Conservation (phyloP, 129 eudicot species). For the Flaveria sonorensis region DNA sequence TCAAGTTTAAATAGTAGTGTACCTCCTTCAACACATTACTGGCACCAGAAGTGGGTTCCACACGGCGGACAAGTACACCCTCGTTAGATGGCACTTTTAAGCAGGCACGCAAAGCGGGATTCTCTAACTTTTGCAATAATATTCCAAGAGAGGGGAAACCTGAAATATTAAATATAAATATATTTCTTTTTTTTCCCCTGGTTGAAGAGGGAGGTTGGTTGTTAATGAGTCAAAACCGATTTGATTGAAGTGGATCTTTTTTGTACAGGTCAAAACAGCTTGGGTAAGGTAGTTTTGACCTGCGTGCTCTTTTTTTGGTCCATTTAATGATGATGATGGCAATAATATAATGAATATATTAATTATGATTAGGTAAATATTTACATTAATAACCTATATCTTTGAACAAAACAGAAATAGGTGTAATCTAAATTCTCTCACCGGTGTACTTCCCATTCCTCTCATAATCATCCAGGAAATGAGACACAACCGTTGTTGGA, state of each 20-base stretch:
- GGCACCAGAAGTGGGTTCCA: conserved; percentile 94
- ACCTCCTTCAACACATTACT: conserved; percentile 82
- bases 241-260: not conserved
- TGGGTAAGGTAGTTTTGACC: not conserved
- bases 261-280: not conserved
- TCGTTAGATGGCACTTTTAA: conserved; percentile 88
- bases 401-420: not conserved
- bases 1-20: conserved; percentile 21
- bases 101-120: conserved; percentile 93
- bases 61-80: conserved; percentile 95
- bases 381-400: not conserved
- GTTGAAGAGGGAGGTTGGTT: not conserved
- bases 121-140: conserved; percentile 85
- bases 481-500: conserved; percentile 93
- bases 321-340: not conserved
- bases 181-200: not conserved
- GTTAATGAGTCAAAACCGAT: not conserved
- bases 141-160: conserved; percentile 98
- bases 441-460: conserved; percentile 94
- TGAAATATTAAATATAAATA: conserved; percentile 32
- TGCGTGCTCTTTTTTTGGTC: not conserved
- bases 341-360: not conserved
- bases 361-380: not conserved
- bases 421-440: conserved; percentile 36
- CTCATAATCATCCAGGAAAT: conserved; percentile 86